Percentiles rank a stretch among this genome's conserved stretches.
These are phyloP conservation scores for Bipolaris cookei DNA, from an alignment of 2,329 filamentous ascomycete species.

Conservation along the genomic window DNA sequence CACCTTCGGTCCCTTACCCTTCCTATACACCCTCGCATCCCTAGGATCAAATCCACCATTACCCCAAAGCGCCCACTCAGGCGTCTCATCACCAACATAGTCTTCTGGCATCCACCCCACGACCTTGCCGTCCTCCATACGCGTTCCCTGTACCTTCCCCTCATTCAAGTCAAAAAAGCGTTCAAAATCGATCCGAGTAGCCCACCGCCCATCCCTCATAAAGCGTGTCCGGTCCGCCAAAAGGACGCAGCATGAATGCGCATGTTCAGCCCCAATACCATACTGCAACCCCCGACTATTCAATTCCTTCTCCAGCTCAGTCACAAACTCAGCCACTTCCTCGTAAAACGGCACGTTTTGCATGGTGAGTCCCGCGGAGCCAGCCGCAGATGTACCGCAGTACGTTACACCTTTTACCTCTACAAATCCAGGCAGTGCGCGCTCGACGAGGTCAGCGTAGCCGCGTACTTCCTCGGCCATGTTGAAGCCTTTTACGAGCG, in stretches of 20 bases:
- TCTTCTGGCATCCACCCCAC: conserved; percentile 84
- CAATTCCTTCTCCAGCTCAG: conserved; percentile 73
- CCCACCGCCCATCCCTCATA: conserved; percentile 78
- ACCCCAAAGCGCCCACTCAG: conserved; percentile 94
- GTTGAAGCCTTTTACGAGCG: conserved; percentile 97
- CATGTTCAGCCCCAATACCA: conserved; percentile 92
- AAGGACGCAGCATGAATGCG: conserved; percentile 90
- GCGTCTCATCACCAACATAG: conserved; percentile 83
- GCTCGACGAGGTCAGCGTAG: conserved; percentile 87
- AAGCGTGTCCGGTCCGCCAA: conserved; percentile 80
- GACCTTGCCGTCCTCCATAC: conserved; percentile 53
- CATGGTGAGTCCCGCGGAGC: conserved; percentile 90
- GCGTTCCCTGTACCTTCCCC: conserved; percentile 50
- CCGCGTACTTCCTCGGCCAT: conserved; percentile 90
- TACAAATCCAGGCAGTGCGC: conserved; percentile 86
- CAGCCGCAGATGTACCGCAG: conserved; percentile 87
- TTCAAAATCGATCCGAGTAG: conserved; percentile 89
- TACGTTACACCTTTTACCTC: conserved; percentile 98
- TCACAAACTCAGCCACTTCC: conserved; percentile 83
- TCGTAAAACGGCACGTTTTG: conserved; percentile 95
- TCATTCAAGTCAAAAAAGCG: conserved; percentile 86
- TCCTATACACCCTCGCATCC: conserved; percentile 85
- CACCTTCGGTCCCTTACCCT: conserved; percentile 67
- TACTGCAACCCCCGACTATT: conserved; percentile 75
- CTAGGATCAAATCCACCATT: conserved; percentile 92